Conservation (phyloP, 768 basidiomycete species). For the Roridomyces roridus region DNA sequence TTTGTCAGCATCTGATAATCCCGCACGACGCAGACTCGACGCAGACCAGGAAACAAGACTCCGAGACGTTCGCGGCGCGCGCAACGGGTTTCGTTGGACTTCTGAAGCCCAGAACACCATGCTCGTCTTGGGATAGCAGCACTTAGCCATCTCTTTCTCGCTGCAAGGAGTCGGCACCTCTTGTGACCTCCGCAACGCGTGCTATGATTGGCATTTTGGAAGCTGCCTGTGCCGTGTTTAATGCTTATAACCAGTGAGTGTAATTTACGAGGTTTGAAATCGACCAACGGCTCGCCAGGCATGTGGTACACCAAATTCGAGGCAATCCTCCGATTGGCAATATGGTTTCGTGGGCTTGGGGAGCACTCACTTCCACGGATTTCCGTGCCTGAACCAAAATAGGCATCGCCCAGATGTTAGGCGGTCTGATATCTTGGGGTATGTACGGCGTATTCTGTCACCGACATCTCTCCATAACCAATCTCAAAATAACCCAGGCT, state of each 20-base stretch:
- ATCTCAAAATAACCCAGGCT: slow-evolving; percentile 18
- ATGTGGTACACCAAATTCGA: slow-evolving; percentile 28
- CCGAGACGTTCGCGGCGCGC: too few relatives aligned
- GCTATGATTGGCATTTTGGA: slow-evolving; percentile 24
- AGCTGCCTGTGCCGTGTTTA: slow-evolving; percentile 21
- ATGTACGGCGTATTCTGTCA: not conserved
- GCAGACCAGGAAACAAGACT: too few relatives aligned
- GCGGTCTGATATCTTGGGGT: slow-evolving; percentile 23
- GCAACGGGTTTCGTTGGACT: too few relatives aligned
- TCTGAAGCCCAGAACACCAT: too few relatives aligned
- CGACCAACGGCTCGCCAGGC: not conserved
- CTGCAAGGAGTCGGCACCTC: too few relatives aligned
- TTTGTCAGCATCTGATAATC: too few relatives aligned
- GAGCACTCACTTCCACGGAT: not conserved
- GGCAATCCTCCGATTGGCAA: slow-evolving; percentile 21
- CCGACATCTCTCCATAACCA: not conserved
- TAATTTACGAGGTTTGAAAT: too few relatives aligned
- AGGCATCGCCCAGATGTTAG: slow-evolving; percentile 25
- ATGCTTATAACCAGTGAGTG: slow-evolving; percentile 26
- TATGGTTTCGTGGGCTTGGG: slow-evolving; percentile 25
- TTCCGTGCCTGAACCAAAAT: too few relatives aligned
- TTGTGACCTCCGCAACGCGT: slow-evolving; percentile 15
- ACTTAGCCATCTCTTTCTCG: too few relatives aligned
- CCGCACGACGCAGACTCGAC: too few relatives aligned
- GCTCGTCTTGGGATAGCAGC: too few relatives aligned